Percentiles rank a stretch among this genome's conserved stretches.
phyloP scores from a whole-genome alignment of 208 protist genomes.

The Eutreptiella sp. region DNA sequence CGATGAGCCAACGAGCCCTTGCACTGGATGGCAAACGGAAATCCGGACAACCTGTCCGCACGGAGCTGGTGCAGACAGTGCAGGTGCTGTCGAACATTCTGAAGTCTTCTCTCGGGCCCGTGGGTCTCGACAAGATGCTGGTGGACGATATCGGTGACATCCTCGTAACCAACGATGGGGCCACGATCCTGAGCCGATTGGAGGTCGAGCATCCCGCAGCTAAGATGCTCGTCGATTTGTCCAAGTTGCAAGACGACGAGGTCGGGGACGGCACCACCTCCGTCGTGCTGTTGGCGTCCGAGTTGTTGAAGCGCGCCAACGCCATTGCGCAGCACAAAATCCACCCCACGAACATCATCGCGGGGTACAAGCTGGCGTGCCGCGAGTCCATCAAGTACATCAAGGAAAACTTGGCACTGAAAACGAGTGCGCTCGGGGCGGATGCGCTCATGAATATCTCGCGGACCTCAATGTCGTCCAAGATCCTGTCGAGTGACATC shows the following conservation, averaged over 20 bases:
- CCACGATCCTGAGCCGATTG: conserved; percentile 84
- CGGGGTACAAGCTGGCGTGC: conserved; percentile 94
- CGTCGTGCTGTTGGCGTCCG: conserved; percentile 98
- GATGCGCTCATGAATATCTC: conserved; percentile 94
- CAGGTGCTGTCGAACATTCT: conserved; percentile 97
- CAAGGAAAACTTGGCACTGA: conserved; percentile 69
- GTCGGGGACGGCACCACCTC: conserved; percentile 98
- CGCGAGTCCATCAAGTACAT: conserved; percentile 92
- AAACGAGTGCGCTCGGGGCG: conserved; percentile 77
- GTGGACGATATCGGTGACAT: conserved; percentile 99
- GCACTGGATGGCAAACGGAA: conserved; percentile 89
- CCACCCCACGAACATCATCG: conserved; percentile 98
- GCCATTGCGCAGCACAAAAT: conserved; percentile 92
- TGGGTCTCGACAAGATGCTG: conserved; percentile 99
- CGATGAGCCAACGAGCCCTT: too few relatives aligned
- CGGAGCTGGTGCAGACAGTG: conserved; percentile 94
- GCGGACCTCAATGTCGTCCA: conserved; percentile 98
- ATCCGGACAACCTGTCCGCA: conserved; percentile 87
- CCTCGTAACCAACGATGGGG: conserved; percentile 99
- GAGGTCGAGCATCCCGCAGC: conserved; percentile 90
- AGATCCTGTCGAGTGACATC: conserved; percentile 91
- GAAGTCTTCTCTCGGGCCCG: conserved; percentile 98
- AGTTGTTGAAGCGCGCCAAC: conserved; percentile 95
- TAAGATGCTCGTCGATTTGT: conserved; percentile 95
- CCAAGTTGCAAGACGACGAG: conserved; percentile 98